Evolutionary conservation across 208 protist species (phyloP).

Genomic region (Trypanosoma conorhini): DNA sequence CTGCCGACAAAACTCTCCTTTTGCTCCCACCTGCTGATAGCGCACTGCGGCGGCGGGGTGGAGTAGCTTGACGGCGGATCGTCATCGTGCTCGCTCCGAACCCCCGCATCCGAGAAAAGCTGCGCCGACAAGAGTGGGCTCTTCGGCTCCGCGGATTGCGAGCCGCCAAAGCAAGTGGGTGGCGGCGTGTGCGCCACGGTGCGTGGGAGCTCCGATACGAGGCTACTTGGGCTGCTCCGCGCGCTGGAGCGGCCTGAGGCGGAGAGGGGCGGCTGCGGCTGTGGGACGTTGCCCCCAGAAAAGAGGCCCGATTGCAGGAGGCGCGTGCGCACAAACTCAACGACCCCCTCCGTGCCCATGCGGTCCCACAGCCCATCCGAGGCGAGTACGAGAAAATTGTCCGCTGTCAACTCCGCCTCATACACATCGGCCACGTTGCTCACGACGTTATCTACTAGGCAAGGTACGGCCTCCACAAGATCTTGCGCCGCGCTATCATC

Average conservation of each 20-base stretch:
- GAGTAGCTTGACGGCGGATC: background rate
- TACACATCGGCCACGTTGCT: constrained; percentile 80
- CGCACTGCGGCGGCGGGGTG: constrained; percentile 4
- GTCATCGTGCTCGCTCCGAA: background rate
- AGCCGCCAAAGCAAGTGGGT: background rate
- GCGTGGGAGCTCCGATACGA: background rate
- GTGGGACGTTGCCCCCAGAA: background rate
- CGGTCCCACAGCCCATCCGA: constrained; percentile 83
- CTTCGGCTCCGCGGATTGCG: background rate
- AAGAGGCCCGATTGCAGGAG: constrained; percentile 18
- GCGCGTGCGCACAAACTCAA: constrained; percentile 46
- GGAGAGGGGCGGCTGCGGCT: background rate
- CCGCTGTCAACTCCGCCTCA: constrained; percentile 49
- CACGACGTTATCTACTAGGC: constrained; percentile 45
- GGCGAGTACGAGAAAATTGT: constrained; percentile 78
- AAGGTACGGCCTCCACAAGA: background rate
- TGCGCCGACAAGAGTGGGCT: background rate
- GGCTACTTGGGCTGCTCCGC: background rate
- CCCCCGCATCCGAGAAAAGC: background rate
- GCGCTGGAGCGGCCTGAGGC: background rate
- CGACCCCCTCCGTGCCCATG: constrained; percentile 57
- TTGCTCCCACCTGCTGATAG: background rate
- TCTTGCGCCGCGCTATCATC: background rate
- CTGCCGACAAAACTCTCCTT: background rate
- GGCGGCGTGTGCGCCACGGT: constrained; percentile 26